Base-by-base conservation (phyloP, 139 green algal genomes). In the Cymbomonas tetramitiformis region DNA sequence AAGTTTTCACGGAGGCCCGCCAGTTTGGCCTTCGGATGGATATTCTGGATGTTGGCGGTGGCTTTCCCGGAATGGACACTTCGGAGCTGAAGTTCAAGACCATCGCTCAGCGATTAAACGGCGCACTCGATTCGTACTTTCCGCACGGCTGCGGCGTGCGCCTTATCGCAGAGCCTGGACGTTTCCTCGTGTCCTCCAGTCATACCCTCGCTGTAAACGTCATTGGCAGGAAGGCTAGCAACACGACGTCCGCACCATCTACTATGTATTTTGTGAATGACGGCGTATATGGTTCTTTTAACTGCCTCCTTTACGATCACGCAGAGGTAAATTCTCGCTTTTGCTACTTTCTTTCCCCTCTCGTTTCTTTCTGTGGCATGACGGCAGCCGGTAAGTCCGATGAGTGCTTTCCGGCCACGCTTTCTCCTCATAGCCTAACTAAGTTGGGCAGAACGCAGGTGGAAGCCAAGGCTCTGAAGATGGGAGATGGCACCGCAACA, bases 231-330 rank as follows among this genome's bases (percentile, higher is more conserved):
- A 75, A 87, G 18, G 59, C 30, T 28, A 46, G 15, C 36, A 9
- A 10, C 7, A 32, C 24, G 30, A 46, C 21, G 2, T n/a, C 12
- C 2, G 52, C 24, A 2, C 38, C 41, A 15, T 19, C 3, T 9
- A 31, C 34, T 44, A 62, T 95, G 61, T 96, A 95, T 77, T 95
- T 72, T 70, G 62, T 79, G 30, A 70, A 51, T n/a, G 90, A 98
- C 56, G 90, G 90, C 25, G 70, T 98, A 36, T 98, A 98, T 57
- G 91, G 91, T 55, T 86, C 73, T 29, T 88, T 98, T 71, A 98
- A 98, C 82, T 95, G 83, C 61, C 65, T 94, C 34, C 56, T 95
- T 36, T 86, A 88, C 56, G 81, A 90, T 67, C 75, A 85, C 47
- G 81, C 78, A 6, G 36, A n/a, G 39, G 41, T 46, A 19, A 28